Base-by-base conservation (phyloP, 2,329 filamentous ascomycete species). In the Didymella lethalis region DNA sequence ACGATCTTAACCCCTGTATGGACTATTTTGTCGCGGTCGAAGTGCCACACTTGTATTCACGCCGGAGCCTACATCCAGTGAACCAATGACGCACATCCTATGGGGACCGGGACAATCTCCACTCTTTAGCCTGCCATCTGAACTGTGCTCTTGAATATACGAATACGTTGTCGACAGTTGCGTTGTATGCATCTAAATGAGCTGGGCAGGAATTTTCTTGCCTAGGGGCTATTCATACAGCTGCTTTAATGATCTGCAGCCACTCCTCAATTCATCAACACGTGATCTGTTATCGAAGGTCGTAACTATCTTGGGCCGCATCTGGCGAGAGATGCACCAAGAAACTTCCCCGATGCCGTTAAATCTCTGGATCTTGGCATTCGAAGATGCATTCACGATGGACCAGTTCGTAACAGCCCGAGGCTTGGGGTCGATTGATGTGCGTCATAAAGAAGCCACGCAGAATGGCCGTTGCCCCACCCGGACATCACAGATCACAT, bases 71-170 rank as follows among this genome's bases (percentile, higher is more conserved):
- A 7, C 16, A 23, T 41, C 20, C 31, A 29, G 2, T 5, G 23
- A 45, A 14, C 6, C 46, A 18, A 44, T 45, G 46, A 49, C 46
- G 53, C 43, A 2, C 3, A 14, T 20, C 12, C n/a, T 29, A 10
- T 16, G 18, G 4, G 18, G 20, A 2, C 28, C 44, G 52, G 52
- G 29, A 26, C 45, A 45, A 49, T 49, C 46, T 46, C 46, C 41
- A 32, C 47, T 64, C 7, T 48, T 66, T 3, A 34, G 41, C 14
- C 54, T 65, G 4, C 61, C 63, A 29, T 53, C 57, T 40, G 64
- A 67, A 45, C 40, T 67, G 3, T 59, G 64, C 11, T 48, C 60
- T 8, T 50, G 60, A 16, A 67, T 67, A 26, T 65, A 61, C 41
- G 60, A 56, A 20, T 58, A 57, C 49, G 45, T 65, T n/a, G 5